Conservation (phyloP, 1,284 basidiomycete species). For the Baeospora myosura region DNA sequence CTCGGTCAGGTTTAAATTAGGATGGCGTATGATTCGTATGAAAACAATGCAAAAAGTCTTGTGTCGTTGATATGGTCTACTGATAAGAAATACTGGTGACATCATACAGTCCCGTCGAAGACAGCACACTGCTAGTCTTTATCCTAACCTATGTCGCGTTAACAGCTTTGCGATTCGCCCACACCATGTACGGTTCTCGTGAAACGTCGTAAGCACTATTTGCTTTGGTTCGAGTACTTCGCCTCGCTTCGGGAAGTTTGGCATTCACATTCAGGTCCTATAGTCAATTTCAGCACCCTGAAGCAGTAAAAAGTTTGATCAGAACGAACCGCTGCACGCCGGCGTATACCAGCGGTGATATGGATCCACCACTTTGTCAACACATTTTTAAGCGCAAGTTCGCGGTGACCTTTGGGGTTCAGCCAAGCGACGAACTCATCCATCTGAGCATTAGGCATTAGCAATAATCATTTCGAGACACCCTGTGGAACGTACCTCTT, state of each 20-base stretch:
- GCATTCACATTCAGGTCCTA: conserved; percentile 64
- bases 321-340: conserved; percentile 58
- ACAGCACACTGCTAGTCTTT: no score
- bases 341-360: conserved; percentile 75
- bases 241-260: conserved; percentile 67
- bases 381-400: conserved; percentile 73
- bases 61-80: no score
- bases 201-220: conserved; percentile 50
- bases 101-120: no score
- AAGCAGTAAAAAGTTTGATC: not conserved
- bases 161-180: conserved; percentile 69
- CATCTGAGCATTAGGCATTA: conserved; percentile 50
- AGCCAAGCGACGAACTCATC: conserved; percentile 84
- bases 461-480: conserved; percentile 1
- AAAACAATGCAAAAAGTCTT: no score
- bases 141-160: not conserved
- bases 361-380: conserved; percentile 83
- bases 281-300: conserved; percentile 5
- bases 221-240: conserved; percentile 65
- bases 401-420: conserved; percentile 85
- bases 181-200: conserved; percentile 76
- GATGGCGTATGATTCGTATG: no score
- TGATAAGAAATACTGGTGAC: no score
- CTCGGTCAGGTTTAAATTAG: no score
- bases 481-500: conserved; percentile 54